Base-by-base conservation (phyloP, 2,329 filamentous ascomycete genomes). In the Xenosphaeropsis pyriputrescens region DNA sequence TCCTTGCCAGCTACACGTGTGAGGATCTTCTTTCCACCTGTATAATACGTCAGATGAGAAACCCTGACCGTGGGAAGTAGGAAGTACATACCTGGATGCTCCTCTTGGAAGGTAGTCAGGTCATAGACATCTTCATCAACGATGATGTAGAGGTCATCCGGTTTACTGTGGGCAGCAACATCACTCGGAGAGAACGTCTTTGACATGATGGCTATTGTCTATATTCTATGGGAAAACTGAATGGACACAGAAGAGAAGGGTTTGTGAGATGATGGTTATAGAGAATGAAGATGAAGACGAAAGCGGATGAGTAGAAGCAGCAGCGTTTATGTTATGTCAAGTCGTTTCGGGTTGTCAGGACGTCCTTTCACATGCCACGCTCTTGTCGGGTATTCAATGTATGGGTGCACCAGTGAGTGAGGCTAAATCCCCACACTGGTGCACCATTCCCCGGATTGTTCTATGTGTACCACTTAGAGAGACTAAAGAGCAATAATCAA, bases 51-150 rank as follows among this genome's bases (percentile, higher is more conserved):
- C 6, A 30, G 18, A 29, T 36, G 40, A 14, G 17, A 3, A 22
- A 4, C 12, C 2, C 14, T 29, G 26, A 32, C 31, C 74, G 75
- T 57, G 75, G 72, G 50, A 30, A 22, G 18, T 11, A 18, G 30
- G 18, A 39, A 29, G 15, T 13, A 51, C 63, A 64, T 65, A 73
- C 85, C 85, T 57, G 83, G 84, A 58, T 89, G 83, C 47, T 88
- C 81, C 43, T 88, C 79, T 57, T 85, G 80, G 58, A 89, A 89
- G 54, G 78, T 86, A 50, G 86, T 93, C 51, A 96, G 58, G 56
- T 98, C 89, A 61, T 94, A 96, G 48, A 96, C 89, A 60, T 96
- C 89, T 52, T 88, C 82, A 49, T 96, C 89, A 48, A 96, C 77
- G 47, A 93, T 75, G 54, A 96, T 84, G 75, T 79, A 96, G 43